Base-by-base conservation (phyloP, 192 early-diverging fungal genomes). In the Linnemannia exigua region DNA sequence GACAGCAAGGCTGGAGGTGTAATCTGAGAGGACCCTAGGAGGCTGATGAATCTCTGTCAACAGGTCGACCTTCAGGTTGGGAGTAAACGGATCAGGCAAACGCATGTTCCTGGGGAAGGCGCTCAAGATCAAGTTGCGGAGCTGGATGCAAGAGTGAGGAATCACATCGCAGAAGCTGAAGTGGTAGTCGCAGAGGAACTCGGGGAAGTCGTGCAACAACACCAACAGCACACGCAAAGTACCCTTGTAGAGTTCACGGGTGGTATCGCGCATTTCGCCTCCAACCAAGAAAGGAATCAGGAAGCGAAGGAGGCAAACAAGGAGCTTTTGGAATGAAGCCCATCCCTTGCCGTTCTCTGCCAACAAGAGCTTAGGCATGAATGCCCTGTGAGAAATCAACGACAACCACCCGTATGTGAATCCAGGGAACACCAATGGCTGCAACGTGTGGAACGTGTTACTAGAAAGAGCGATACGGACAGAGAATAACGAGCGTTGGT, bases 31-130 rank as follows among this genome's bases (percentile, higher is more conserved):
- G 33, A 99, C 93, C 8, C 90, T 90, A 1, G 98, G 98, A 12
- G 94, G 91, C 76, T 95, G 94, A 70, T 95, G 92, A 61, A 97
- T 96, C 80, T 98, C 98, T 5, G 97, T 94, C 67, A 98, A 90
- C 68, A 96, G 87, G 70, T 97, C 97, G 7, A 99, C 96, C 85
- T 97, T 96, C 76, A 99, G 90, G 77, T 97, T 97, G 8, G 96
- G 97, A 6, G 97, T 97, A 84, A 99, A 97, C 17, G 98, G 98
- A 88, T 99, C 98, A 0, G 98, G 98, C 73, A 99, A 90, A 31
- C 96, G 92, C 98, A 99, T 98, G 70, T 95, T 94, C 47, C 96
- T 91, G 28, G 98, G 98, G 89, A 97, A 99, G 5, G 98, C 98
- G 74, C 96, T 97, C n/a, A 99, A 90, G 71, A 99, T 95, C 80